Evolutionary conservation across 2,329 filamentous ascomycete genomes (phyloP), one percentile per base, ranked within the genome.

Genomic region (Hawksworthiomyces lignivorus): DNA sequence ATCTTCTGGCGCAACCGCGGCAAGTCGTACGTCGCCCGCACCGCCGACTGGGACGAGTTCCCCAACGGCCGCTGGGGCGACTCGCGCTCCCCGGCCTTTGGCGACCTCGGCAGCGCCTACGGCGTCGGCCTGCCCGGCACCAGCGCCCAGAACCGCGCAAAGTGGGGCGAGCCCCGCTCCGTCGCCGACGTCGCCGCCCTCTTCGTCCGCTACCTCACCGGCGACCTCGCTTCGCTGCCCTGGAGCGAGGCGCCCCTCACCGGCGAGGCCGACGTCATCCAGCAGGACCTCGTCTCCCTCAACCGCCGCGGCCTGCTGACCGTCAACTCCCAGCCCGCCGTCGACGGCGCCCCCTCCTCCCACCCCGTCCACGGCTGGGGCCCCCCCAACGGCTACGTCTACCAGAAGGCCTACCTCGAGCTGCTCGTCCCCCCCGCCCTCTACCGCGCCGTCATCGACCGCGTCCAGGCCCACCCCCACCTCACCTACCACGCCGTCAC

Each of bases 1-100:
- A 94, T 98, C 52, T 98, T 98, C 74, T 98, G 92, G 92, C 82
- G 90, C 54, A 96, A 97, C 66, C 80, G 92, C 45, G 92, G 94
- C 65, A 88, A 92, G 58, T 95, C 89, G 4, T 98, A 98, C 56
- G 82, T 98, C 42, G 81, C 87, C 43, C 87, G 92, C 42, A 98
- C 92, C 1, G 89, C 96, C 60, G 90, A 96, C 53, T 98, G 92
- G 92, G 92, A 98, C 56, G 92, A 98, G 62, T 98, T 96, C 55
- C 92, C 92, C 43, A 98, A 98, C 70, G 92, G 92, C 35, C 84
- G 92, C 62, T 98, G 92, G 92, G 94, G 92, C 64, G 92, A 98
- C 63, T 90, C 89, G 39, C 79, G 92, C 50, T 97, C 90, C 45
- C 92, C 92, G 47, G 92, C 92, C 38, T 98, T 96, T 57, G 92